phyloP scores from a whole-genome alignment of 495 filamentous ascomycete species.

The Penicillium silybi region DNA sequence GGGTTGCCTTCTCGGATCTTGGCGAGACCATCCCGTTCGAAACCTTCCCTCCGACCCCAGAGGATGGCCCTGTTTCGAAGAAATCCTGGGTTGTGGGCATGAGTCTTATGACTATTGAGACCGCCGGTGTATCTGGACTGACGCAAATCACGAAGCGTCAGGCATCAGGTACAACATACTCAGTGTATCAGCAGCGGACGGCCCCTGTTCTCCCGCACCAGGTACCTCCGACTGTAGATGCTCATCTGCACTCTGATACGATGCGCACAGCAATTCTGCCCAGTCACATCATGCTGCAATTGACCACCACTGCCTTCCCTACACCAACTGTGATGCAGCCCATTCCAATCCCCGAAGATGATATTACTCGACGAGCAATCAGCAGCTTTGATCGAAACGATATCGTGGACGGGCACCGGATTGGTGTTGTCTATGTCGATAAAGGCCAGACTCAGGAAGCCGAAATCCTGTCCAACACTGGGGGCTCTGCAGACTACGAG shows the following conservation, averaged over 20 bases:
- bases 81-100: conserved; percentile 85
- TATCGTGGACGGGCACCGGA: conserved; percentile 91
- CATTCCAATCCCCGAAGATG: conserved; percentile 79
- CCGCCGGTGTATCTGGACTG: conserved; percentile 66
- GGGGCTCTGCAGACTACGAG: conserved; percentile 79
- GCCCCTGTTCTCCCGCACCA: conserved; percentile 66
- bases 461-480: conserved; percentile 80
- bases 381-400: conserved; percentile 79
- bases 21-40: conserved; percentile 50
- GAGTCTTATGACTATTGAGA: conserved; percentile 83
- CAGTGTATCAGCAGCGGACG: conserved; percentile 68
- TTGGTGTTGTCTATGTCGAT: conserved; percentile 89
- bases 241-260: conserved; percentile 35
- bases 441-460: conserved; percentile 74
- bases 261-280: conserved; percentile 57
- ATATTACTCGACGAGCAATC: conserved; percentile 71
- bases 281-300: conserved; percentile 78
- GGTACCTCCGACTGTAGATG: conserved; percentile 46
- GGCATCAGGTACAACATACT: conserved; percentile 78
- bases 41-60: conserved; percentile 57
- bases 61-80: conserved; percentile 63
- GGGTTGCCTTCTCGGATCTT: conserved; percentile 80
- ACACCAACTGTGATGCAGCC: conserved; percentile 65
- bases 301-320: conserved; percentile 60
- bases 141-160: conserved; percentile 79